These are phyloP conservation scores for Malbranchea cinnamomea DNA, from an alignment of 2,329 filamentous ascomycete species.

Conservation along the genomic window DNA sequence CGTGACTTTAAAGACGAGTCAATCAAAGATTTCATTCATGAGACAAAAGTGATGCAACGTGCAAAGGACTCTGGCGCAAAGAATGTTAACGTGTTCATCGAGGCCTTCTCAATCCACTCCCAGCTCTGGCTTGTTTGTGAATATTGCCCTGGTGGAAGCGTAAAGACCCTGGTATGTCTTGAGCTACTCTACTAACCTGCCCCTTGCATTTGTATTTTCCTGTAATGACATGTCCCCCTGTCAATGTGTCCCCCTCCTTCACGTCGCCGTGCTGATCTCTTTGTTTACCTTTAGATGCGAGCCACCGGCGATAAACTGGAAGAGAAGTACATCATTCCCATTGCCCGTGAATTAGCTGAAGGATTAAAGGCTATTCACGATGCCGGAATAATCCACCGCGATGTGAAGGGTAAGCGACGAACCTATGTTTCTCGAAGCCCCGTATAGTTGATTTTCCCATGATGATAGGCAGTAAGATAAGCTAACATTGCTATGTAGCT, in stretches of 20 bases:
- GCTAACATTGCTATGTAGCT: slow-evolving; percentile 21
- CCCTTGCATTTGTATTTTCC: slow-evolving; percentile 1
- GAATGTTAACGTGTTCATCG: slow-evolving; percentile 50
- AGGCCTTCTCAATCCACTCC: slow-evolving; percentile 48
- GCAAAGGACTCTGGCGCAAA: slow-evolving; percentile 46
- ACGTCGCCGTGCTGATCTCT: not conserved
- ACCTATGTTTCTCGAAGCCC: too few relatives aligned
- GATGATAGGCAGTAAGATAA: not conserved
- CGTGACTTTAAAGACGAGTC: slow-evolving; percentile 34
- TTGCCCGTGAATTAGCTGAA: slow-evolving; percentile 47
- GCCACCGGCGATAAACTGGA: slow-evolving; percentile 36
- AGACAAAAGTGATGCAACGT: slow-evolving; percentile 48
- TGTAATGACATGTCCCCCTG: too few relatives aligned
- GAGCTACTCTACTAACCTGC: too few relatives aligned
- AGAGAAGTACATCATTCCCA: slow-evolving; percentile 48
- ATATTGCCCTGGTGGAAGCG: slow-evolving; percentile 51
- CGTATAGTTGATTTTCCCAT: too few relatives aligned
- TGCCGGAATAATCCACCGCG: slow-evolving; percentile 50
- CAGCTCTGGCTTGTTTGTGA: slow-evolving; percentile 54
- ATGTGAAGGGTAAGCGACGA: slow-evolving; percentile 41
- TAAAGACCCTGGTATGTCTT: slow-evolving; percentile 42
- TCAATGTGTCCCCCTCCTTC: not conserved
- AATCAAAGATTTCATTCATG: slow-evolving; percentile 42
- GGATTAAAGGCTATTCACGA: slow-evolving; percentile 49
- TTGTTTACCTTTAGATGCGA: slow-evolving; percentile 25